Evolutionary conservation across 2,329 filamentous ascomycete genomes (phyloP), one percentile per base, ranked within the genome.

Genomic region (Neopestalotiopsis rosae): DNA sequence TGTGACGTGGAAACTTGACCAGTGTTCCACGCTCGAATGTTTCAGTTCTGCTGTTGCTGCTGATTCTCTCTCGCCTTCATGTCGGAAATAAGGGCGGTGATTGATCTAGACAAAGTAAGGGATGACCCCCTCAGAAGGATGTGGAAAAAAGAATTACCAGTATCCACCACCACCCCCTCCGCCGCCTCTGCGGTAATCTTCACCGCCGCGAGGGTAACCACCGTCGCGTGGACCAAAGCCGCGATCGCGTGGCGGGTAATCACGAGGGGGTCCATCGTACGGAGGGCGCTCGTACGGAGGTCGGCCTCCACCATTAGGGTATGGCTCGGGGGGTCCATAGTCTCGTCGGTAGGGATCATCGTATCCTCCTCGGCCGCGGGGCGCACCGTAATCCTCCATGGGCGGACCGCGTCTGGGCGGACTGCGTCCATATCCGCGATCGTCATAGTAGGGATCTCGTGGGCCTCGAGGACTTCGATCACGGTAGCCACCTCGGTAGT

Each of bases 361-460:
- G 76, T 92, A 93, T 69, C 92, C 85, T 73, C 88, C 86, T 71
- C 92, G 89, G 73, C 88, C 86, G 71, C 92, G 88, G 72, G 90
- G 89, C 67, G 90, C 89, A 74, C 83, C 83, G 70, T 97, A 96
- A 77, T 97, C 94, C 71, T 95, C 92, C 72, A 92, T 86, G 59
- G 92, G 91, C 28, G 85, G 86, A 72, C 87, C 86, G 72, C 92
- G 91, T 73, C 92, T 91, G 59, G 92, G 92, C 70, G 94, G 94
- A 68, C 93, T 94, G 69, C 94, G 91, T 77, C 66, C 69, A 61
- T 95, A 94, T 64, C 91, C 89, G 77, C 92, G 90, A 72, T 95
- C 93, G 61, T 94, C 91, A 81, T 98, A 97, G 82, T 97, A 97
- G 70, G 95, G 92, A 74, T 94, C 91, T 70, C 69, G 67, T 24